Percentiles rank a stretch among this genome's conserved stretches.
These are phyloP conservation scores for Aschersonia sp. DNA, from an alignment of 2,329 filamentous ascomycete species.

Conservation along the genomic window DNA sequence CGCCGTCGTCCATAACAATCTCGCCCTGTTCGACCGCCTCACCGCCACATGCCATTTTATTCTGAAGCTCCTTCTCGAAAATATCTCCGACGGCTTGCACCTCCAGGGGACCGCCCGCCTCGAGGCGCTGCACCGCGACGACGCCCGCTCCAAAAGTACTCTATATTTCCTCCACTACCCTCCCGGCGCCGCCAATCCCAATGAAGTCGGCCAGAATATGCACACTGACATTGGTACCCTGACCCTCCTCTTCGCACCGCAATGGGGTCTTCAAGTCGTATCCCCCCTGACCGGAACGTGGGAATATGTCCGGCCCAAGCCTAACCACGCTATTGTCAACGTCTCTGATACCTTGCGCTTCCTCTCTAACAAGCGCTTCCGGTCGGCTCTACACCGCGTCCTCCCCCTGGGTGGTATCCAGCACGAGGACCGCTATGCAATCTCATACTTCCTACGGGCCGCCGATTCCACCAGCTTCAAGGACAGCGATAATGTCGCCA, in stretches of 20 bases:
- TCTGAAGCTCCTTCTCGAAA: slow-evolving; percentile 30
- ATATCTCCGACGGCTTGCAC: slow-evolving; percentile 28
- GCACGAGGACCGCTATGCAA: slow-evolving; percentile 3
- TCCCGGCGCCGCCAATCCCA: slow-evolving; percentile 9
- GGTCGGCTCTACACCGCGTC: slow-evolving; percentile 5
- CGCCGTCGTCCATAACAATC: neutral
- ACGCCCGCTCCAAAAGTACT: slow-evolving; percentile 28
- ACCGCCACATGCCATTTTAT: slow-evolving; percentile 31
- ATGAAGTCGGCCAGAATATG: slow-evolving; percentile 26
- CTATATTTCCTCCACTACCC: slow-evolving; percentile 37
- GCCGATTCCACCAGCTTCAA: neutral
- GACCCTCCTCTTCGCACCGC: slow-evolving; percentile 35
- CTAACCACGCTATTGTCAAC: slow-evolving; percentile 5
- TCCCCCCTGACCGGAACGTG: slow-evolving; percentile 18
- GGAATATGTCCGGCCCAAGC: slow-evolving; percentile 3
- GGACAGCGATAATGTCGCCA: slow-evolving; percentile 1
- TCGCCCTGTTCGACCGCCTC: neutral
- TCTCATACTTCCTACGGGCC: slow-evolving; percentile 4
- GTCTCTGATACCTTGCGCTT: slow-evolving; percentile 5
- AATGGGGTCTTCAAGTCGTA: slow-evolving; percentile 40
- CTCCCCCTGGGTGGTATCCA: neutral
- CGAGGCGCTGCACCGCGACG: slow-evolving; percentile 33
- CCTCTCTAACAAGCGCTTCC: slow-evolving; percentile 3
- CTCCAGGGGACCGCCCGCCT: slow-evolving; percentile 27
- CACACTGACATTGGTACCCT: slow-evolving; percentile 39